Percentiles rank a stretch among this genome's conserved stretches.
These are phyloP conservation scores for Exophiala sideris DNA, from an alignment of 2,329 filamentous ascomycete genomes.

Conservation along the genomic window DNA sequence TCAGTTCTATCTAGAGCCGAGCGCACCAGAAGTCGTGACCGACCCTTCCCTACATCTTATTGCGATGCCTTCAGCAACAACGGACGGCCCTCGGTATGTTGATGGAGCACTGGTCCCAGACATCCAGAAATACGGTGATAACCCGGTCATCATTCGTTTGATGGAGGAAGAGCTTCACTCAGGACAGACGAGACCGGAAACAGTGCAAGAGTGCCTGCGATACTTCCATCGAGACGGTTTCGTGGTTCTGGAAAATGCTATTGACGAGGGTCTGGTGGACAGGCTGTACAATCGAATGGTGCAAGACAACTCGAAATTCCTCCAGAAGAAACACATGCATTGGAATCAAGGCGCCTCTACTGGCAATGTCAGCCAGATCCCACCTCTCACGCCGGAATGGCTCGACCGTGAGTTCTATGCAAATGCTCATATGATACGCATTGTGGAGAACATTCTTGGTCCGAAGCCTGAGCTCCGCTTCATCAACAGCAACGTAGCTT, in stretches of 20 bases:
- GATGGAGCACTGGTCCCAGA: constrained; percentile 12
- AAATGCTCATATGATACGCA: constrained; percentile 36
- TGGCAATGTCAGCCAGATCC: constrained; percentile 41
- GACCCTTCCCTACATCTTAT: not conserved
- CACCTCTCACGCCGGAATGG: constrained; percentile 33
- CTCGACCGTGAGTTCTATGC: constrained; percentile 37
- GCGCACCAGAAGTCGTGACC: no score
- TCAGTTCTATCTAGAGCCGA: not conserved
- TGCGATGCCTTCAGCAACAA: constrained; percentile 12
- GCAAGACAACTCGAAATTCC: constrained; percentile 29
- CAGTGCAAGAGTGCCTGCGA: constrained; percentile 13
- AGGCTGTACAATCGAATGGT: constrained; percentile 58
- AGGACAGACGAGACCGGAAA: constrained; percentile 12
- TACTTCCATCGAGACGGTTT: constrained; percentile 36
- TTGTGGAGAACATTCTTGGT: constrained; percentile 36
- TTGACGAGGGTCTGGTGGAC: constrained; percentile 33
- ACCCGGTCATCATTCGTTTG: constrained; percentile 13
- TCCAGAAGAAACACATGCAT: constrained; percentile 31
- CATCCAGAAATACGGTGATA: constrained; percentile 17
- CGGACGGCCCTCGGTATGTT: constrained; percentile 4
- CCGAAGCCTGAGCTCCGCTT: constrained; percentile 37
- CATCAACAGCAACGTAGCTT: constrained; percentile 40
- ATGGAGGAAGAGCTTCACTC: constrained; percentile 16
- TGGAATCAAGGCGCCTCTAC: constrained; percentile 33
- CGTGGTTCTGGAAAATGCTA: constrained; percentile 37